These are phyloP conservation scores for Heterobasidion irregulare DNA, from an alignment of 1,284 basidiomycete species.

Conservation along the genomic window DNA sequence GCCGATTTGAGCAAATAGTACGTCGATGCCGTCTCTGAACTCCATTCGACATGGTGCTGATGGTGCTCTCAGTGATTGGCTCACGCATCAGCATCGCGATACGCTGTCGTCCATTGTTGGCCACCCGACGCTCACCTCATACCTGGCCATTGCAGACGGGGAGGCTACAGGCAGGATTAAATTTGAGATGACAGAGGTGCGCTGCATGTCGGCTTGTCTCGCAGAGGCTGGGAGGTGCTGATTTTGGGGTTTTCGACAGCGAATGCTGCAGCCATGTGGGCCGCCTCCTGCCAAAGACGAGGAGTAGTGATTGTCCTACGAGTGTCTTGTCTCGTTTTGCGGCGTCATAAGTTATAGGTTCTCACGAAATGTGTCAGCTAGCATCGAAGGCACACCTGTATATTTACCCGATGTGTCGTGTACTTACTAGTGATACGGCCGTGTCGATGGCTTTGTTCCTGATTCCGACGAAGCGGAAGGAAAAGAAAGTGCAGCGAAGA, in stretches of 20 bases:
- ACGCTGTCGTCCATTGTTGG: constrained; percentile 89
- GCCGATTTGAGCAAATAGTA: constrained; percentile 93
- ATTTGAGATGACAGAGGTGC: constrained; percentile 94
- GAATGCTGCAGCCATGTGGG: constrained; percentile 98
- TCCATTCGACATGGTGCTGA: constrained; percentile 2
- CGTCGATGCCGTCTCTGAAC: constrained; percentile 20
- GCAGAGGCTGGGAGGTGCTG: constrained; percentile 4
- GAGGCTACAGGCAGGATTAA: constrained; percentile 84
- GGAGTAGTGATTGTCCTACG: constrained; percentile 28
- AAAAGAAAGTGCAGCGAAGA: too few relatives aligned
- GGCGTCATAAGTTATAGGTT: too few relatives aligned
- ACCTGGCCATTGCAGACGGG: constrained; percentile 88
- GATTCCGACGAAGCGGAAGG: too few relatives aligned
- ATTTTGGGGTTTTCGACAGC: constrained; percentile 35
- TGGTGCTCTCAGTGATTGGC: constrained; percentile 72
- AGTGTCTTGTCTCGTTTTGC: neutral
- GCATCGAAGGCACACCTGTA: too few relatives aligned
- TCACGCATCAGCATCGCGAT: constrained; percentile 95
- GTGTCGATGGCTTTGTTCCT: too few relatives aligned
- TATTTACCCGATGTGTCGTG: too few relatives aligned
- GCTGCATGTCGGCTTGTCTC: constrained; percentile 13
- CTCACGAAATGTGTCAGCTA: too few relatives aligned
- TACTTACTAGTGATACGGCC: too few relatives aligned
- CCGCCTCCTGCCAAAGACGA: constrained; percentile 93
- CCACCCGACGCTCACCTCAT: constrained; percentile 81